These are phyloP conservation scores for Calycina herbarum DNA, from an alignment of 2,329 filamentous ascomycete genomes.

Conservation along the genomic window DNA sequence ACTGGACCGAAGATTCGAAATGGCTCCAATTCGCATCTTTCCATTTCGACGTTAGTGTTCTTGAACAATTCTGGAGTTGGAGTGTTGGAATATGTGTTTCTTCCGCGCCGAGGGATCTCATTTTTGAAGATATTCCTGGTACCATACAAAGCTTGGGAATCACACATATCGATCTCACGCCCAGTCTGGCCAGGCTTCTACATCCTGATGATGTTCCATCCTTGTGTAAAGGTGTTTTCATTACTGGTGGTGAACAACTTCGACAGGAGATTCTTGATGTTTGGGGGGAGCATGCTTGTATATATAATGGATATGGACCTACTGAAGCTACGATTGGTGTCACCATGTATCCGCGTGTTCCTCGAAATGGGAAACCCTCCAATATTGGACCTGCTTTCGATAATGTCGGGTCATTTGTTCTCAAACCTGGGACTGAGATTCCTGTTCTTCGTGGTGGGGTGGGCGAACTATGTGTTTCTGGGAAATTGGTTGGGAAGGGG, in stretches of 20 bases:
- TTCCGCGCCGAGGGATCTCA: conserved; percentile 77
- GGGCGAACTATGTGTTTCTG: conserved; percentile 86
- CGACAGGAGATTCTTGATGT: conserved; percentile 85
- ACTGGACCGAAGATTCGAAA: conserved; percentile 71
- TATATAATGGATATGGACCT: conserved; percentile 91
- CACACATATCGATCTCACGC: conserved; percentile 90
- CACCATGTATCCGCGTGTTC: conserved; percentile 84
- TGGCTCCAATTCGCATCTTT: conserved; percentile 95
- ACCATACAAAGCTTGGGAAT: conserved; percentile 72
- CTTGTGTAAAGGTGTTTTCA: conserved; percentile 81
- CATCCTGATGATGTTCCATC: conserved; percentile 79
- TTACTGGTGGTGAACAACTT: conserved; percentile 85
- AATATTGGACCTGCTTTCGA: conserved; percentile 87
- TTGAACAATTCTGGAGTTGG: conserved; percentile 97
- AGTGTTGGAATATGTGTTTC: conserved; percentile 84
- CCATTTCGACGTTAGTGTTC: conserved; percentile 89
- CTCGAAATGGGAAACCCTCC: conserved; percentile 72
- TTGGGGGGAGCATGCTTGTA: conserved; percentile 77
- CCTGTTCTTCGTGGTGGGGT: conserved; percentile 77
- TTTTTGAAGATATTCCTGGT: conserved; percentile 78
- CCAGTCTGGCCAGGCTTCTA: conserved; percentile 77
- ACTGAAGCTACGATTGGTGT: conserved; percentile 93
- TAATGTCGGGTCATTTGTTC: conserved; percentile 82
- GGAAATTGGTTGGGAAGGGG: conserved; percentile 82
- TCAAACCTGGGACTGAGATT: conserved; percentile 65